Evolutionary conservation across 805 yeast species (phyloP).

Genomic region (Tetrapisispora fleetii): DNA sequence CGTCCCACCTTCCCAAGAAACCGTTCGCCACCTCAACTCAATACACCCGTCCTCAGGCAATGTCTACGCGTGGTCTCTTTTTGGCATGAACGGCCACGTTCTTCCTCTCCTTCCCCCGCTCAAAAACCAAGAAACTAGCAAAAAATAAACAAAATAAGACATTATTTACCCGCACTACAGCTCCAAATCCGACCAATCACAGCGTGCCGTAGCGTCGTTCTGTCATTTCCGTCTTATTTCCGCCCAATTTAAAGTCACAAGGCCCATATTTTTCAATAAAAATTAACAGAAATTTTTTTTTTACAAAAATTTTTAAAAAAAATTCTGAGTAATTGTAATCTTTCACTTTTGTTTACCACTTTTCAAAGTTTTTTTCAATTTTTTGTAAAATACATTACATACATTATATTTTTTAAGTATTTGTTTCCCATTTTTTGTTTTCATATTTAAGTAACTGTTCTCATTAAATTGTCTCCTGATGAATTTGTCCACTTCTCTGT

Average conservation of each 20-base stretch:
- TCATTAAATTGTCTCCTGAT: no score
- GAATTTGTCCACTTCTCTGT: no score
- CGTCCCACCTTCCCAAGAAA: no score
- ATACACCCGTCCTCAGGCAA: no score
- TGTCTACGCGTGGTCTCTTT: no score
- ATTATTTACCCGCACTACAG: constrained; percentile 7
- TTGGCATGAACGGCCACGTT: no score
- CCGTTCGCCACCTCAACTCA: no score
- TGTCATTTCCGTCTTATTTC: not conserved
- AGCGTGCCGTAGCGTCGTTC: not conserved
- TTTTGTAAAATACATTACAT: no score
- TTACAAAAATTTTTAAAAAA: not conserved
- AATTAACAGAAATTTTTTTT: not conserved
- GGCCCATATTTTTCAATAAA: no score
- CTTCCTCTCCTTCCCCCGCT: not conserved
- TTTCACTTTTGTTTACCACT: constrained; percentile 20
- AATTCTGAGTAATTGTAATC: constrained; percentile 8
- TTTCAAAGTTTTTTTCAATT: constrained; percentile 3
- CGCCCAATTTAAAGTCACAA: not conserved
- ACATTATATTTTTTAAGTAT: not conserved
- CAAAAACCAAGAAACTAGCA: constrained; percentile 4
- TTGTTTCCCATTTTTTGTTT: not conserved
- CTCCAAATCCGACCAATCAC: constrained; percentile 16
- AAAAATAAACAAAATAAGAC: constrained; percentile 4
- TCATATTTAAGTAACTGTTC: no score